phyloP scores from a whole-genome alignment of 495 filamentous ascomycete genomes.

The Jackrogersella minutella region DNA sequence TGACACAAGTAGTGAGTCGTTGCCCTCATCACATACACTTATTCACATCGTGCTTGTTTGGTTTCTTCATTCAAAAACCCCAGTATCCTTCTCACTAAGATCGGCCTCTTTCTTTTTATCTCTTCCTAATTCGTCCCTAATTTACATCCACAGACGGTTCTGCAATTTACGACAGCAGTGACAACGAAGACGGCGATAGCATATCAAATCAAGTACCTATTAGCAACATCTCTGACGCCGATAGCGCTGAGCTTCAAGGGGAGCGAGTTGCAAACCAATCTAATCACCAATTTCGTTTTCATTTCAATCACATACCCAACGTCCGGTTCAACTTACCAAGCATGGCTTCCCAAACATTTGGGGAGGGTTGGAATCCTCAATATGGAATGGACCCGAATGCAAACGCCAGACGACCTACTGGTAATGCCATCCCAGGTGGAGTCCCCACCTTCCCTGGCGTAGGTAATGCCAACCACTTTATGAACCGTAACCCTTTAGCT shows the following conservation, averaged over 20 bases:
- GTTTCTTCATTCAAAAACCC: not conserved
- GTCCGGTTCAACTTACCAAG: not conserved
- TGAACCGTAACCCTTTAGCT: not conserved
- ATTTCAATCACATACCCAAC: not conserved
- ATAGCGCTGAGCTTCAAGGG: not conserved
- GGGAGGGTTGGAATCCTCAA: conserved; percentile 33
- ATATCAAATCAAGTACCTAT: not conserved
- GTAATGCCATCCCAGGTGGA: not conserved
- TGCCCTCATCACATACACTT: not conserved
- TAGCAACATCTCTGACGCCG: not conserved
- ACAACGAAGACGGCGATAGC: not conserved
- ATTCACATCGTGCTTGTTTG: not conserved
- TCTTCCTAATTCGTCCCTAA: not conserved
- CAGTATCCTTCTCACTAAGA: not conserved
- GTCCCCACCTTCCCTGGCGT: not conserved
- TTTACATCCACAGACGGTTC: not conserved
- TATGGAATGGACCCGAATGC: conserved; percentile 19
- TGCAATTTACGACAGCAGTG: not conserved
- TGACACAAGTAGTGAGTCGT: conserved; percentile 21
- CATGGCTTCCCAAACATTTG: conserved; percentile 24
- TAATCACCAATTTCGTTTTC: not conserved
- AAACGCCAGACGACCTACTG: not conserved
- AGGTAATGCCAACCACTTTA: not conserved
- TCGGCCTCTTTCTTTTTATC: not conserved
- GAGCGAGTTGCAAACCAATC: not conserved